Base-by-base conservation (phyloP, 257 asterid genomes). In the Solanum tarijense region DNA sequence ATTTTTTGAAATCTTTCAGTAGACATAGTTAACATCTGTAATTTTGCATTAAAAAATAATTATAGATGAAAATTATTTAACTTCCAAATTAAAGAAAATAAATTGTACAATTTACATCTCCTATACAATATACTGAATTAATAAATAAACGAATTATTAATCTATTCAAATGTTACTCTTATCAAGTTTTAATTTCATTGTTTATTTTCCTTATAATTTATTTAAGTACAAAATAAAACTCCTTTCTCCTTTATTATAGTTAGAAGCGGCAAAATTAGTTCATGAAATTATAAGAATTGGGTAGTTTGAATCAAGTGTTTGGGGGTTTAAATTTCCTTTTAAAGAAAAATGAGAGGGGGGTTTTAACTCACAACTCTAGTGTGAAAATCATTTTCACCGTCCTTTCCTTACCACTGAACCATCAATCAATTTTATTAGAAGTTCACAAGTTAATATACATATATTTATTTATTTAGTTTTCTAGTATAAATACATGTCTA, bases 21-120 rank as follows among this genome's bases (percentile, higher is more conserved):
- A 16, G 99, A 92, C 38, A 16, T 87, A 65, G 99, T 94, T 83
- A 96, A 90, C 99, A 96, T 96, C 99, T 96, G 94, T 90, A 88
- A 5, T 25, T 86, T 66, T 68, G 34, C 20, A 48, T 5, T 74
- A 73, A 73, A 35, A 31, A 74, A 20, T 23, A 21, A 13, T 35
- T 74, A 35, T 74, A 10, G 31, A 74, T 35, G 20, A 21, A 10
- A 32, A 32, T 32, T 72, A 31, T 11, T 36, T 16, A 72, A 32
- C 79, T 32, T 32, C 43, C 41, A 72, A 72, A 18, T 32, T 69
- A 29, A 69, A 13, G 1, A 32, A 31, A 72, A 32, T 1, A 16
- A 12, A 6, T 6, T 72, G 7, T 9, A 72, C 14, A 72, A 72
- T 72, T 34, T 69, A 69, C 1, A 69, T 69, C 13, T 21, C 75